Evolutionary conservation across 495 filamentous ascomycete genomes (phyloP).

Genomic region (Penicillium paradoxum): DNA sequence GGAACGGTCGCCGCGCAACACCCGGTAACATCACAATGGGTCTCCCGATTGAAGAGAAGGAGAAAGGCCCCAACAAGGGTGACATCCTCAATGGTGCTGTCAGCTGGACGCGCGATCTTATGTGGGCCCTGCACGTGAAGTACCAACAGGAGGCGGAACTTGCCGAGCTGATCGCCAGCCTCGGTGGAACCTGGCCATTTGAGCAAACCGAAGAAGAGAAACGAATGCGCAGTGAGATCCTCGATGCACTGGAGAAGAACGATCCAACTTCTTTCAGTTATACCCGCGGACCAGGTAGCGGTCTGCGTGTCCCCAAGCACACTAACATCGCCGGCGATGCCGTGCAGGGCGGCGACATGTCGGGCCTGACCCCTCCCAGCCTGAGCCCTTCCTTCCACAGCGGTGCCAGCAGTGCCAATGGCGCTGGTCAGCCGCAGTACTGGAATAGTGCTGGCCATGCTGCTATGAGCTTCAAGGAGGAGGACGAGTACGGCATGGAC

Average conservation of each 20-base stretch:
- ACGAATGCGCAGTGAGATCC: slow-evolving; percentile 88
- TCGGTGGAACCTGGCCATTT: slow-evolving; percentile 72
- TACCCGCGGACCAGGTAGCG: slow-evolving; percentile 74
- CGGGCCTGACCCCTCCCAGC: slow-evolving; percentile 52
- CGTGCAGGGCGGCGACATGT: slow-evolving; percentile 41
- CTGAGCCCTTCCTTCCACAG: slow-evolving; percentile 68
- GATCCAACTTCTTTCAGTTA: slow-evolving; percentile 70
- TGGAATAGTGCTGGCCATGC: slow-evolving; percentile 66
- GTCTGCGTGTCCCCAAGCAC: slow-evolving; percentile 85
- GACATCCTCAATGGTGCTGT: slow-evolving; percentile 97
- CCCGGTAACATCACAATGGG: slow-evolving; percentile 87
- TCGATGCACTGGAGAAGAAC: slow-evolving; percentile 77
- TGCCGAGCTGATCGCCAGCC: slow-evolving; percentile 61
- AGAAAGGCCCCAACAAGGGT: slow-evolving; percentile 98
- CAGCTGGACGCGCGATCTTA: slow-evolving; percentile 92
- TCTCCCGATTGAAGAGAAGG: slow-evolving; percentile 89
- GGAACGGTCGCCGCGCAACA: slow-evolving; percentile 71
- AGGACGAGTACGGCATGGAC: slow-evolving; percentile 87
- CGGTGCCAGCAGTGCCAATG: slow-evolving; percentile 50
- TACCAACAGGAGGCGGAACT: slow-evolving; percentile 84
- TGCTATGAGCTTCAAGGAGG: slow-evolving; percentile 79
- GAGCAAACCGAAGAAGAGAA: slow-evolving; percentile 87
- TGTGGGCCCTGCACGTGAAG: slow-evolving; percentile 90
- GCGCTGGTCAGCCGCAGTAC: slow-evolving; percentile 55
- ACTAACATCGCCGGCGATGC: slow-evolving; percentile 86